Percentiles rank a stretch among this genome's conserved stretches.
phyloP scores from a whole-genome alignment of 129 eudicot species.

The Kitagawia praeruptora region DNA sequence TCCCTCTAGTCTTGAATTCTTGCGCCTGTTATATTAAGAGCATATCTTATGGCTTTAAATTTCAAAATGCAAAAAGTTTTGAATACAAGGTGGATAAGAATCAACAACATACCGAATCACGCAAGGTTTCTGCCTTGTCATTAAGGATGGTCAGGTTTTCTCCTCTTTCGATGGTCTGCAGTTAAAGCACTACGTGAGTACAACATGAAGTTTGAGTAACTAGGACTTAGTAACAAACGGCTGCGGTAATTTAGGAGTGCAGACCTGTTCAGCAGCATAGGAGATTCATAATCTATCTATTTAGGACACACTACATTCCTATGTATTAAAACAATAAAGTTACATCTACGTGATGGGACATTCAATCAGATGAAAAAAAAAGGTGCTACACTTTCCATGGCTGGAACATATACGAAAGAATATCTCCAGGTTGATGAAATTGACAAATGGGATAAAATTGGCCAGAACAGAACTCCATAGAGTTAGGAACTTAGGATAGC shows the following conservation, averaged over 20 bases:
- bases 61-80: neutral
- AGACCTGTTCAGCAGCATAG: neutral
- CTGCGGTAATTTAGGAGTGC: too few relatives aligned
- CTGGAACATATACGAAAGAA: neutral
- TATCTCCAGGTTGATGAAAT: neutral
- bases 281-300: neutral
- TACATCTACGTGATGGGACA: neutral
- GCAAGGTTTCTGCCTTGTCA: slow-evolving; percentile 67
- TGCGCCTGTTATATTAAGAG: slow-evolving; percentile 36
- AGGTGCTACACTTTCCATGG: neutral
- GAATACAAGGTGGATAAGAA: neutral
- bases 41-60: neutral
- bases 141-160: slow-evolving; percentile 44
- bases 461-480: neutral
- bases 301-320: neutral
- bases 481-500: neutral
- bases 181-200: neutral
- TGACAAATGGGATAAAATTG: neutral
- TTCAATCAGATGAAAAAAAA: neutral
- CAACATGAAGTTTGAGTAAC: too few relatives aligned
- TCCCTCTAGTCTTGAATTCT: slow-evolving; percentile 50
- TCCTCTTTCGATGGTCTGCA: slow-evolving; percentile 76
- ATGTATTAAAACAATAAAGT: neutral
- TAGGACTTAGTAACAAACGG: neutral
- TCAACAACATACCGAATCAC: slow-evolving; percentile 50